Conservation (phyloP, 1,139 yeast genomes). For the Blastobotrys proliferans region DNA sequence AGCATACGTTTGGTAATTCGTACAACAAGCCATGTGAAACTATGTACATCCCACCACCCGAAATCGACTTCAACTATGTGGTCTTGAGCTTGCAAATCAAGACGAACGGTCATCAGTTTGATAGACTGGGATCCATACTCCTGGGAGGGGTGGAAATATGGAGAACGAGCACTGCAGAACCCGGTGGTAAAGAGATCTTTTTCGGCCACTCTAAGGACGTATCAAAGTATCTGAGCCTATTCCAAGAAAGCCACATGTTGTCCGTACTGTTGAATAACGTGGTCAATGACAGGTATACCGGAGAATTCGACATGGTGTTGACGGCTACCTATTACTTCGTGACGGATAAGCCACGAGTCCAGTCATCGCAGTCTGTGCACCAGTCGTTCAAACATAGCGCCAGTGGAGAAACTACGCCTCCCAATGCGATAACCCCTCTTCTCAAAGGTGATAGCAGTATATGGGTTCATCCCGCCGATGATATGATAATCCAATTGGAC, state of each 20-base stretch:
- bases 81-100: constrained; percentile 55
- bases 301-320: constrained; percentile 55
- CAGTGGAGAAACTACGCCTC: neutral
- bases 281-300: constrained; percentile 52
- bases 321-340: constrained; percentile 46
- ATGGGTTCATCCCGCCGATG: constrained; percentile 25
- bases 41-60: constrained; percentile 43
- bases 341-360: neutral
- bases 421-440: constrained; percentile 4
- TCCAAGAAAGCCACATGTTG: constrained; percentile 41
- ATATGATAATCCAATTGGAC: constrained; percentile 31
- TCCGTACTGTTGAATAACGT: constrained; percentile 65
- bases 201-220: constrained; percentile 58
- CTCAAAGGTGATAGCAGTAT: neutral
- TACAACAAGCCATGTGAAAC: constrained; percentile 53
- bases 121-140: constrained; percentile 67
- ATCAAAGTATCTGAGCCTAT: constrained; percentile 51
- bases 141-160: constrained; percentile 66
- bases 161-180: constrained; percentile 86
- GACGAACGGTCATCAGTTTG: constrained; percentile 70
- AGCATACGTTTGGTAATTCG: constrained; percentile 52
- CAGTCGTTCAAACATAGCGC: neutral
- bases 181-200: constrained; percentile 46
- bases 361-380: neutral
- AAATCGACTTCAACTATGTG: constrained; percentile 52